Evolutionary conservation across 208 protist genomes (phyloP), one percentile per base, ranked within the genome.

Genomic region (Trypanosoma grayi): DNA sequence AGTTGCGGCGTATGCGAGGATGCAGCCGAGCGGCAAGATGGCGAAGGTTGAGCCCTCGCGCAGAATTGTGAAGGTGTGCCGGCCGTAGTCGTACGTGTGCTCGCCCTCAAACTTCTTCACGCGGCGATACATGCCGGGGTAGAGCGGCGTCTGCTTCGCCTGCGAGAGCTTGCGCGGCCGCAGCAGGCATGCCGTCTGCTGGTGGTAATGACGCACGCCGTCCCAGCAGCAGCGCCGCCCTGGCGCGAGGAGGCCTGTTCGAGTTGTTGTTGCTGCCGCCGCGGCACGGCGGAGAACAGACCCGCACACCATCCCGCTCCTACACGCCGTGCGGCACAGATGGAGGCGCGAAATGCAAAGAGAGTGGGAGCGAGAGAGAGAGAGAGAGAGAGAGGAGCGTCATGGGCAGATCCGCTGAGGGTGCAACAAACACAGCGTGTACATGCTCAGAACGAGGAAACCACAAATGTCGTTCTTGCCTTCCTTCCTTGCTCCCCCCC

Each of bases 91-190:
- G 73, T 91, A 93, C 14, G 70, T 68, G 60, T 89, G 65, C 55
- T 91, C 77, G n/a, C 87, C 83, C 27, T 87, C 84, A 71, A 93
- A 93, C 40, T 63, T 45, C 7, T 61, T 65, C 30, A 88, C 81
- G 13, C 71, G 55, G 16, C 64, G 67, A 31, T 71, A 77, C 72
- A 75, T 77, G 37, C 81, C 83, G 0, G 87, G 81, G 39, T 78
- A 90, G 39, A 90, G 59, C 2, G 80, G 79, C 43, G 60, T 65
- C 60, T 93, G 87, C 58, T 83, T 85, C 16, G 79, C 71, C 18
- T 85, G 63, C 11, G 83, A 81, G 18, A 93, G 33, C 56, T 70
- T 69, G 36, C 58, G 66, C 2, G 60, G 66, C 7, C 45, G 28
- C 14, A 66, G 34, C 24, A 73, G 59, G 25, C 4, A 28, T 10